A percentile compares a stretch with the other conserved stretches of the same genome.
Evolutionary conservation across 805 yeast genomes (phyloP).

Genomic region (Candida schatavii): DNA sequence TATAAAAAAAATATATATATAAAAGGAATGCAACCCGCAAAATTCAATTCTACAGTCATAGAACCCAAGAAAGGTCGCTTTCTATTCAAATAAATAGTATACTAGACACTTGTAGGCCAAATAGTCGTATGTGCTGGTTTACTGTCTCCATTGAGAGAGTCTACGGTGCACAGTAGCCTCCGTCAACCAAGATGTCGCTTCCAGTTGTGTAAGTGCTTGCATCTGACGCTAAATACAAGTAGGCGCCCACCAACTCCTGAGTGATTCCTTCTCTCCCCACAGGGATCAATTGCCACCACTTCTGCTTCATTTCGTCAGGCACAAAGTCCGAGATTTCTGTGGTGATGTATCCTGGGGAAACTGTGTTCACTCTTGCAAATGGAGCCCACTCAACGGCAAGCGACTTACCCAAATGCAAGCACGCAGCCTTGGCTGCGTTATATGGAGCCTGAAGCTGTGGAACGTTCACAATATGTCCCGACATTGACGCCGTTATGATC

Average conservation of each 20-base stretch:
- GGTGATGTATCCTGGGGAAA: conserved; percentile 43
- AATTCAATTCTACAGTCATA: no score
- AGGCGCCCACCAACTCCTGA: conserved; percentile 46
- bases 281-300: conserved; percentile 42
- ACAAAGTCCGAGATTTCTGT: conserved; percentile 42
- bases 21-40: no score
- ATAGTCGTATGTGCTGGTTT: no score
- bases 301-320: conserved; percentile 26
- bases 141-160: no score
- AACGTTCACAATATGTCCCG: conserved; percentile 46
- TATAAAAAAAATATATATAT: no score
- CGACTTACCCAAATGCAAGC: conserved; percentile 40
- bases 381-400: conserved; percentile 50
- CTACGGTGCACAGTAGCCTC: conserved; percentile 42
- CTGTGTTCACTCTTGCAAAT: conserved; percentile 41
- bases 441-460: conserved; percentile 47
- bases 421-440: conserved; percentile 47
- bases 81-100: no score
- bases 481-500: conserved; percentile 45
- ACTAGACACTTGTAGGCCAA: no score
- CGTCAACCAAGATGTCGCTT: conserved; percentile 44
- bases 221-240: conserved; percentile 42
- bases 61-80: no score
- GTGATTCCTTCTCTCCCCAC: conserved; percentile 45
- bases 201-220: conserved; percentile 45